phyloP scores from a whole-genome alignment of 2,329 filamentous ascomycete species.

The Acrocalymma vagum region DNA sequence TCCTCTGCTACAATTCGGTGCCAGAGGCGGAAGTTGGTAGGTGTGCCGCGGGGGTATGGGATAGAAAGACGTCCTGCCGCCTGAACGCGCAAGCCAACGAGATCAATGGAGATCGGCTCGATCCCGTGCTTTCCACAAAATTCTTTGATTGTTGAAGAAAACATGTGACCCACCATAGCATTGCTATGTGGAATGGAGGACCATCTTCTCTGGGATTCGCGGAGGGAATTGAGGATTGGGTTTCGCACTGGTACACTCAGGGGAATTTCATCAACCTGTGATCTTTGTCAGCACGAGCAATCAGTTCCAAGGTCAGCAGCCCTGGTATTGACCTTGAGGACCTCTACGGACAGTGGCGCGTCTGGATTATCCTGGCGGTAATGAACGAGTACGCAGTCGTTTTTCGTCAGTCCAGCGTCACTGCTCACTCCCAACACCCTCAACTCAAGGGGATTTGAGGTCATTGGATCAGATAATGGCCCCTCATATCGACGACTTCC shows the following conservation, averaged over 20 bases:
- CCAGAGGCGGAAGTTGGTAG: slow-evolving; percentile 64
- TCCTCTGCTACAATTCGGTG: slow-evolving; percentile 63
- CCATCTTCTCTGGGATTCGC: slow-evolving; percentile 62
- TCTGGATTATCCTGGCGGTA: slow-evolving; percentile 63
- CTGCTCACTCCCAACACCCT: slow-evolving; percentile 65
- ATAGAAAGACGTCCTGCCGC: slow-evolving; percentile 35
- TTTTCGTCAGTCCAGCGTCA: slow-evolving; percentile 64
- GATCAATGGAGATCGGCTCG: slow-evolving; percentile 58
- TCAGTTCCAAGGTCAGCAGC: not conserved
- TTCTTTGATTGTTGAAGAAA: slow-evolving; percentile 60
- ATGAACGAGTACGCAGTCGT: slow-evolving; percentile 66
- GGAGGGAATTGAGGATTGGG: slow-evolving; percentile 65
- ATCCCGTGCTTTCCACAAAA: slow-evolving; percentile 59
- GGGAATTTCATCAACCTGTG: slow-evolving; percentile 64
- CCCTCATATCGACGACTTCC: slow-evolving; percentile 14
- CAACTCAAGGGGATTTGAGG: slow-evolving; percentile 51
- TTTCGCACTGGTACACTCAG: slow-evolving; percentile 63
- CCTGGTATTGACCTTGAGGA: slow-evolving; percentile 50
- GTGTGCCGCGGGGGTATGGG: slow-evolving; percentile 42
- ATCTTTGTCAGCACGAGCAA: not conserved
- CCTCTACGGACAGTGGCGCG: slow-evolving; percentile 63
- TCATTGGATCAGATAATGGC: not conserved
- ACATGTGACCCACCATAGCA: slow-evolving; percentile 64
- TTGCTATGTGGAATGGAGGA: slow-evolving; percentile 66
- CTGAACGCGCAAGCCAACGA: slow-evolving; percentile 67